Conservation (phyloP, 176 grass and related monocot genomes). For the Oryza longistaminata region DNA sequence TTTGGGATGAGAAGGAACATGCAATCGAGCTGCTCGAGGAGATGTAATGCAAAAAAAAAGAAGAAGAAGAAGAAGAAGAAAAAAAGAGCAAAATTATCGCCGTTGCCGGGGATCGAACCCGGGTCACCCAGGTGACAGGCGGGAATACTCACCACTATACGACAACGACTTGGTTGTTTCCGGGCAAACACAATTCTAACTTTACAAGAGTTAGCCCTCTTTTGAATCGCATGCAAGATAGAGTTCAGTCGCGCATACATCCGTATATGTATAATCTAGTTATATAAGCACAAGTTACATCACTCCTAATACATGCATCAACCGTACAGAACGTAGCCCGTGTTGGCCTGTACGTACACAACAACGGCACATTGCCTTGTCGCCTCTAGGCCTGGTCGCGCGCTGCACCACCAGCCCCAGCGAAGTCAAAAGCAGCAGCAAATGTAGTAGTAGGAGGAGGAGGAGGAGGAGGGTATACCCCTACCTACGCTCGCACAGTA, state of each 20-base stretch:
- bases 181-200: rapidly evolving
- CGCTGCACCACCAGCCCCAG: neutral
- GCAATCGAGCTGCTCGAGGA: too few species aligned
- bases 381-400: neutral
- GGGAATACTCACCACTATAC: constrained; percentile 97
- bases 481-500: too few species aligned
- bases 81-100: neutral
- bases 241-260: too few species aligned
- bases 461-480: too few species aligned
- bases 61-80: too few species aligned
- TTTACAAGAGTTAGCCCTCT: too few species aligned
- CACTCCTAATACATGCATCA: neutral
- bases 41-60: too few species aligned
- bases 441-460: too few species aligned
- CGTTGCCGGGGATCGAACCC: constrained; percentile 99
- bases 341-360: neutral
- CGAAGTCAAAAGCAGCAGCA: neutral
- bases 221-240: too few species aligned
- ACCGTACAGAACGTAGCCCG: neutral
- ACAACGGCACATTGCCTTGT: neutral
- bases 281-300: neutral
- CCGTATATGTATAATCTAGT: too few species aligned
- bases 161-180: constrained; percentile 53
- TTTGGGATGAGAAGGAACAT: too few species aligned
- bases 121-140: constrained; percentile 90